Percentiles rank a stretch among this genome's conserved stretches.
Conservation (phyloP, 441 rosid species). For the Pelargonium exstipulatum region DNA sequence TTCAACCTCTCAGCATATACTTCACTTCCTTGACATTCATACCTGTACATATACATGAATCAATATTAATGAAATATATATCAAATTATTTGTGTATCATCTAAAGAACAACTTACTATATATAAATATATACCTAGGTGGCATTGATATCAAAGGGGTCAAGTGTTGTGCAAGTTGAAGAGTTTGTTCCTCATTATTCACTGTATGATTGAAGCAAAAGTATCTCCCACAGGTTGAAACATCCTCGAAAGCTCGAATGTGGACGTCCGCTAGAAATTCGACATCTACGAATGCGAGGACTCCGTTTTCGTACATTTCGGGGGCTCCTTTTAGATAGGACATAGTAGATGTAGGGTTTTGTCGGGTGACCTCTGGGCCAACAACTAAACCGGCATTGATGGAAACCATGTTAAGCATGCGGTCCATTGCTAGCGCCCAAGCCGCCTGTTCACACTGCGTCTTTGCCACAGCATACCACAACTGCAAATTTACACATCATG, state of each 20-base stretch:
- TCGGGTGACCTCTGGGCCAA: slow-evolving; percentile 61
- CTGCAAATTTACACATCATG: slow-evolving; percentile 25
- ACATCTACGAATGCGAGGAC: slow-evolving; percentile 57
- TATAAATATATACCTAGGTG: slow-evolving; percentile 36
- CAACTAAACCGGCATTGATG: slow-evolving; percentile 58
- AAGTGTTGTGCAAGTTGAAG: slow-evolving; percentile 46
- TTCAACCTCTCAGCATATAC: slow-evolving; percentile 56
- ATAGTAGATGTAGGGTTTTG: slow-evolving; percentile 54
- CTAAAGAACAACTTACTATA: too few species aligned
- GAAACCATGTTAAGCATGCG: slow-evolving; percentile 73
- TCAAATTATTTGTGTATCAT: too few species aligned
- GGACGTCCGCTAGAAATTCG: slow-evolving; percentile 53
- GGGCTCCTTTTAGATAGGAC: slow-evolving; percentile 77
- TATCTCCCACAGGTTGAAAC: slow-evolving; percentile 62
- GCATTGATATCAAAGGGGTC: slow-evolving; percentile 58
- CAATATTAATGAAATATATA: too few species aligned
- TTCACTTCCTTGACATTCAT: slow-evolving; percentile 49
- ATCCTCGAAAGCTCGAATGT: slow-evolving; percentile 64
- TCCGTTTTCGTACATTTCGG: slow-evolving; percentile 75
- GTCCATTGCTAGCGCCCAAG: slow-evolving; percentile 87
- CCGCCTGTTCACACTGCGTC: slow-evolving; percentile 69
- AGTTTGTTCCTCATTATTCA: slow-evolving; percentile 51
- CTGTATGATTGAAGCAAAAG: slow-evolving; percentile 69
- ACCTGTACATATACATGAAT: slow-evolving; percentile 30
- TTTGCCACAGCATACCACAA: slow-evolving; percentile 73